phyloP scores from a whole-genome alignment of 305 asterid genomes.

The Withania somnifera region DNA sequence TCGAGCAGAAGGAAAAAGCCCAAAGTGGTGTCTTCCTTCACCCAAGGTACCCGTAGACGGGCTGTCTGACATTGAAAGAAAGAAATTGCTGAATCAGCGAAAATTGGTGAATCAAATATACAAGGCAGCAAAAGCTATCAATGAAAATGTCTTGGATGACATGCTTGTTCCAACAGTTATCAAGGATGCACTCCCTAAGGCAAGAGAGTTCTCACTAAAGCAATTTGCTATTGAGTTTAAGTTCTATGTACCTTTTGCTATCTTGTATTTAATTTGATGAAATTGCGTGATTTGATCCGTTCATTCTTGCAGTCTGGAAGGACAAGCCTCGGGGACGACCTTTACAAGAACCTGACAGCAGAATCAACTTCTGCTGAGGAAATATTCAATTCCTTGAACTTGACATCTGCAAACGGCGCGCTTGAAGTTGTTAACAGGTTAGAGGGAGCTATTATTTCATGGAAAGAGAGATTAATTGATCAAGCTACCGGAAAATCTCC shows the following conservation, averaged over 20 bases:
- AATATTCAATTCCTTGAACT: slow-evolving; percentile 35
- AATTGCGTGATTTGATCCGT: background rate
- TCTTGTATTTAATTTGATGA: background rate
- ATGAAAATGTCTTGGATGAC: slow-evolving; percentile 56
- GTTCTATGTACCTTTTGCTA: background rate
- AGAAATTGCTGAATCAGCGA: slow-evolving; percentile 50
- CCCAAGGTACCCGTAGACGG: slow-evolving; percentile 73
- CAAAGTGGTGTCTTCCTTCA: slow-evolving; percentile 93
- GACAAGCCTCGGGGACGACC: slow-evolving; percentile 65
- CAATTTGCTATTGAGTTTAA: background rate
- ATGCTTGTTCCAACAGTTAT: slow-evolving; percentile 64
- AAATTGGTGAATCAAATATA: slow-evolving; percentile 64
- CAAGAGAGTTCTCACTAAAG: slow-evolving; percentile 4
- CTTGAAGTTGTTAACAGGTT: slow-evolving; percentile 67
- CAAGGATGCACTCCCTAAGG: slow-evolving; percentile 75
- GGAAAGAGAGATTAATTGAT: slow-evolving; percentile 54
- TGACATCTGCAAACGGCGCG: slow-evolving; percentile 60
- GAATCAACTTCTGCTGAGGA: slow-evolving; percentile 40
- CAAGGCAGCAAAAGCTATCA: slow-evolving; percentile 81
- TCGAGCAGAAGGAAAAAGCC: slow-evolving; percentile 69
- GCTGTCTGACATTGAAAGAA: slow-evolving; percentile 64
- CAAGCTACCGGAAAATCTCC: slow-evolving; percentile 51
- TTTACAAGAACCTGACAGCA: slow-evolving; percentile 42
- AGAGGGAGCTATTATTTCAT: slow-evolving; percentile 56
- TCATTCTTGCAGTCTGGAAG: slow-evolving; percentile 41